These are phyloP conservation scores for Moelleriella libera DNA, from an alignment of 2,329 filamentous ascomycete genomes.

Conservation along the genomic window DNA sequence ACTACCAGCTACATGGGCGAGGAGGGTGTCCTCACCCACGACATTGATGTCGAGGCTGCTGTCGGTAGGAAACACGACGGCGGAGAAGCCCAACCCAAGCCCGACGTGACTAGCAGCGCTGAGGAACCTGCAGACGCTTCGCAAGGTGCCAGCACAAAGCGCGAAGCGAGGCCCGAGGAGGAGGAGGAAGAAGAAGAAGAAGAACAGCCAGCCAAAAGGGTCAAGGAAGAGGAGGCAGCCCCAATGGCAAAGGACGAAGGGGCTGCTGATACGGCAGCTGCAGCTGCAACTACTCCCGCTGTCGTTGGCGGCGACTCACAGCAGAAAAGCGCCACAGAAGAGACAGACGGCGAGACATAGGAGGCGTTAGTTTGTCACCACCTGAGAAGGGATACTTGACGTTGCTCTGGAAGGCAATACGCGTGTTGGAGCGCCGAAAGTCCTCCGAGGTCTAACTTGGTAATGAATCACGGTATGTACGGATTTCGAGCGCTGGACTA, in stretches of 20 bases:
- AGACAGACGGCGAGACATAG: not conserved
- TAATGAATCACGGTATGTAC: no score
- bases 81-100: constrained; percentile 5
- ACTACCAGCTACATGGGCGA: constrained; percentile 24
- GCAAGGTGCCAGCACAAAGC: constrained; percentile 32
- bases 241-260: not conserved
- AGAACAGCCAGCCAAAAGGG: constrained; percentile 28
- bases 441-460: no score
- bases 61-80: constrained; percentile 35
- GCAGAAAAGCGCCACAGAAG: not conserved
- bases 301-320: not conserved
- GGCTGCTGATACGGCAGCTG: not conserved
- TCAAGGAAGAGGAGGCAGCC: constrained; percentile 25
- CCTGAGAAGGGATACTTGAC: no score
- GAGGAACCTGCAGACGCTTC: constrained; percentile 10
- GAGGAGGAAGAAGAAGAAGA: constrained; percentile 29
- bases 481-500: no score
- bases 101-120: constrained; percentile 14
- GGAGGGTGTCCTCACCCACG: constrained; percentile 31
- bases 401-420: no score
- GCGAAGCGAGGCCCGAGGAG: constrained; percentile 35
- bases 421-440: no score
- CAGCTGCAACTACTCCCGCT: not conserved
- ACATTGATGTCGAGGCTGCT: constrained; percentile 46
- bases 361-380: no score